Conservation (phyloP, 768 basidiomycete genomes). For the Rubroboletus satanas region DNA sequence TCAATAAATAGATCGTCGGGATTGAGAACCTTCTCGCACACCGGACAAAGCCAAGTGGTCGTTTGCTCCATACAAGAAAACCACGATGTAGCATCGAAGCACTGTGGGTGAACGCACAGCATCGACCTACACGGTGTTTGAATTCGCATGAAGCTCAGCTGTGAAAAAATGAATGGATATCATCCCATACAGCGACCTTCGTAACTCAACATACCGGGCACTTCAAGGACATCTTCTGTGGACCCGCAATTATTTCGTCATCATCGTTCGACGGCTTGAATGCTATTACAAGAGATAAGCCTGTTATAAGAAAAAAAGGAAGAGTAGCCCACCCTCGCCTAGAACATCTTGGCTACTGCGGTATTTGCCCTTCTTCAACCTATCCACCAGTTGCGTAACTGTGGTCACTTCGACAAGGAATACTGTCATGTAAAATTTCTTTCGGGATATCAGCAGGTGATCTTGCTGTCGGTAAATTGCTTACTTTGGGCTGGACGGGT, state of each 20-base stretch:
- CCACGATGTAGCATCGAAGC: constrained; percentile 95
- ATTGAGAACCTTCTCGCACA: constrained; percentile 78
- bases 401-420: constrained; percentile 79
- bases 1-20: constrained; percentile 86
- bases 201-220: constrained; percentile 69
- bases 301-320: background rate
- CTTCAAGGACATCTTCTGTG: constrained; percentile 86
- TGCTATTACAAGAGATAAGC: constrained; percentile 43
- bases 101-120: constrained; percentile 87
- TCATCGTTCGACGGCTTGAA: constrained; percentile 58
- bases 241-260: constrained; percentile 88
- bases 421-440: constrained; percentile 87
- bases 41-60: constrained; percentile 93
- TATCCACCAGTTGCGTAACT: constrained; percentile 66
- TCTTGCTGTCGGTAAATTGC: constrained; percentile 10
- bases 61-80: constrained; percentile 94
- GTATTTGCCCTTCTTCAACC: constrained; percentile 64
- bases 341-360: constrained; percentile 60
- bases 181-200: background rate
- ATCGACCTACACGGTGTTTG: constrained; percentile 79
- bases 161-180: constrained; percentile 3
- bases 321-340: constrained; percentile 53
- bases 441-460: constrained; percentile 44
- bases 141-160: constrained; percentile 87
- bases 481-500: constrained; percentile 67